Evolutionary conservation across 306 rosid genomes (phyloP), one percentile per base, ranked within the genome.

Genomic region (Potentilla sterilis): DNA sequence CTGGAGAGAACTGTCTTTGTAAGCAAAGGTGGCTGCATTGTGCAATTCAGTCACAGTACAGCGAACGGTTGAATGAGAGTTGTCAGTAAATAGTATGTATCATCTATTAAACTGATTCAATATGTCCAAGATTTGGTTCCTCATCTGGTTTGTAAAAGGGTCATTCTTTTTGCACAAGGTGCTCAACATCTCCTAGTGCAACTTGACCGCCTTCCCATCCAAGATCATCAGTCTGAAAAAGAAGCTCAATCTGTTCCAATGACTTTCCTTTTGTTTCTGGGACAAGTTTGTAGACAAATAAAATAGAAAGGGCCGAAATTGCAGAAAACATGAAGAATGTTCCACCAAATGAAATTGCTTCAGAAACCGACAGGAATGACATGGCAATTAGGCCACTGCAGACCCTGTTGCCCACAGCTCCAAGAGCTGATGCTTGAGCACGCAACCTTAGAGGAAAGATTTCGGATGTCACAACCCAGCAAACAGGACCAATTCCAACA

Each of bases 191-290:
- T 83, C 90, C 90, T 43, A 89, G 88, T 86, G 92, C 95, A 83
- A 77, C 80, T 78, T 86, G 89, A 57, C 79, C 82, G 65, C 11
- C 86, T 75, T 77, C 80, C 83, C 70, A 79, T 75, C 72, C 95
- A 63, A 15, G 79, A 73, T 66, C 76, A 48, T 83, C 87, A 54
- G 82, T 88, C 81, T 92, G 89, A 87, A 94, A 92, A 81, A 94
- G 75, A 76, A 82, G 15, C 86, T 87, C 96, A 49, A 94, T 94
- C 89, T 94, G 92, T 77, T 94, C 98, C 87, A 94, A 69, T 37
- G 98, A 91, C 86, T 86, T 94, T 34, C 98, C 98, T 72, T 87
- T 94, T 16, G 98, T 94, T 86, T 94, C 98, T 4, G 97, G 98
- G 67, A 94, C 95, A 43, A 70, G 7, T 32, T 43, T 83, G 80